Percentiles rank a stretch among this genome's conserved stretches.
These are phyloP conservation scores for Trichoderma orchidacearum DNA, from an alignment of 495 filamentous ascomycete species.

Conservation along the genomic window DNA sequence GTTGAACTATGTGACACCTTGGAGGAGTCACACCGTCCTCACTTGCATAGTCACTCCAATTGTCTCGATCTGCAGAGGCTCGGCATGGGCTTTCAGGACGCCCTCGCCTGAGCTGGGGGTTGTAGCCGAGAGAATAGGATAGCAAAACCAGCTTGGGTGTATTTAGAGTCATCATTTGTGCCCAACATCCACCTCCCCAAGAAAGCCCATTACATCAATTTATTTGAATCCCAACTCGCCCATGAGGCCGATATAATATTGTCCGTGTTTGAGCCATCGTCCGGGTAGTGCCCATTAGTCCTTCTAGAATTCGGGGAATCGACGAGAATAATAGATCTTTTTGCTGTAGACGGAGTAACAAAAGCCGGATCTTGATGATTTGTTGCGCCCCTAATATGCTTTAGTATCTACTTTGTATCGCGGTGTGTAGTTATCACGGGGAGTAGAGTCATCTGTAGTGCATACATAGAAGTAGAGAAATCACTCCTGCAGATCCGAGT, in stretches of 20 bases:
- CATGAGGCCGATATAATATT: slow-evolving; percentile 50
- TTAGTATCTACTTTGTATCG: too few species aligned
- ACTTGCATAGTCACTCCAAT: slow-evolving; percentile 7
- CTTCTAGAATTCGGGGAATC: slow-evolving; percentile 13
- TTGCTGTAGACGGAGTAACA: slow-evolving; percentile 8
- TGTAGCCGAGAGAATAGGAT: slow-evolving; percentile 12
- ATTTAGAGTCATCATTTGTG: slow-evolving; percentile 11
- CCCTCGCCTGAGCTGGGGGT: slow-evolving; percentile 6
- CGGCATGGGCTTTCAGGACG: slow-evolving; percentile 1
- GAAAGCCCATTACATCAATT: slow-evolving; percentile 24
- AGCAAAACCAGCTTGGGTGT: slow-evolving; percentile 6
- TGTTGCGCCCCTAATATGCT: slow-evolving; percentile 14
- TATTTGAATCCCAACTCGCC: slow-evolving; percentile 15
- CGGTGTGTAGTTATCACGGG: too few species aligned
- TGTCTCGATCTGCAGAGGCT: background rate
- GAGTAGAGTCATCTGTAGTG: slow-evolving; percentile 12
- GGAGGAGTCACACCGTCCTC: slow-evolving; percentile 9
- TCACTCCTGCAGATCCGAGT: slow-evolving; percentile 10
- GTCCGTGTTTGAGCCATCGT: slow-evolving; percentile 16
- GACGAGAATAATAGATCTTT: slow-evolving; percentile 10
- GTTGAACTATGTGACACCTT: slow-evolving; percentile 8
- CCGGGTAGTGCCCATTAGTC: slow-evolving; percentile 7
- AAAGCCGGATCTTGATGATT: slow-evolving; percentile 16
- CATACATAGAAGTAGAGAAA: slow-evolving; percentile 16
- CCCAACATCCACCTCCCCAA: slow-evolving; percentile 14